These are phyloP conservation scores for Plasmodium reichenowi DNA, from an alignment of 169 alveolate genomes.

Conservation along the genomic window DNA sequence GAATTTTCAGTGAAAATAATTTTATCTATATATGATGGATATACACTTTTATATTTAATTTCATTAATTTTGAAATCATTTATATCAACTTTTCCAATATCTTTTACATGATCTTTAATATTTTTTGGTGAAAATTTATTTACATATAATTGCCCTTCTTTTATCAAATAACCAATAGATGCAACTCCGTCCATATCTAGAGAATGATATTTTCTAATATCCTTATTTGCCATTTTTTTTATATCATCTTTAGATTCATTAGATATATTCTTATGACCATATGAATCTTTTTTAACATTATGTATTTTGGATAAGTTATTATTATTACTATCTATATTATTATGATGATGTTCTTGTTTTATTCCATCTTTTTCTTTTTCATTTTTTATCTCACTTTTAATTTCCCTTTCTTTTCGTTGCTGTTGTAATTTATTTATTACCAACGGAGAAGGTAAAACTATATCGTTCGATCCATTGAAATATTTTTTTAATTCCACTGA, in stretches of 20 bases:
- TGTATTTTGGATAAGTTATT: neutral
- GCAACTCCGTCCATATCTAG: constrained; percentile 96
- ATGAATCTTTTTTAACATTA: neutral
- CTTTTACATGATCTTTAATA: constrained; percentile 81
- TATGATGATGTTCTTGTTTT: neutral
- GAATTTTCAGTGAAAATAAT: constrained; percentile 94
- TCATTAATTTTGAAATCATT: constrained; percentile 78
- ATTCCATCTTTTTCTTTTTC: neutral
- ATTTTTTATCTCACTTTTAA: neutral
- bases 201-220: constrained; percentile 71
- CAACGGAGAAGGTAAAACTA: constrained; percentile 79
- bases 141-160: constrained; percentile 93
- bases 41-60: constrained; percentile 81
- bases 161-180: constrained; percentile 91
- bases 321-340: neutral
- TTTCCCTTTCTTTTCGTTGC: constrained; percentile 4
- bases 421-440: constrained; percentile 51
- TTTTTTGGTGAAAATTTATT: constrained; percentile 91
- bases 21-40: constrained; percentile 94
- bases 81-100: constrained; percentile 77
- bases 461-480: constrained; percentile 85
- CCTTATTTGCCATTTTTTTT: constrained; percentile 5
- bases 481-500: constrained; percentile 87
- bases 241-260: neutral
- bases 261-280: neutral